Conservation (phyloP, 805 yeast species). For the Cyberlindnera petersonii region DNA sequence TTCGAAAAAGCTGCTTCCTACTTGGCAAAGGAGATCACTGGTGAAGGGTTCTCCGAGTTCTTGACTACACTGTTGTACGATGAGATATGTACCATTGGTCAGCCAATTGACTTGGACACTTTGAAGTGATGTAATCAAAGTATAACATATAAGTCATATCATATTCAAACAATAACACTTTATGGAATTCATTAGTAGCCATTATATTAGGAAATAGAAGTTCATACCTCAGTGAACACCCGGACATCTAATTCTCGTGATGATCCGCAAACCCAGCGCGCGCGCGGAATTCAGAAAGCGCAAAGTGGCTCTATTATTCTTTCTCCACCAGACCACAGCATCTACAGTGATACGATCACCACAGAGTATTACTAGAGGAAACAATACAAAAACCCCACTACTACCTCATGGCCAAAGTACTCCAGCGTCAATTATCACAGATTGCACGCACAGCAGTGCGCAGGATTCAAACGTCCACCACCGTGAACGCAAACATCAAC, state of each 20-base stretch:
- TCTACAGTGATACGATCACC: no score
- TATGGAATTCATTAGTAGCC: background rate
- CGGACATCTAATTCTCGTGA: no score
- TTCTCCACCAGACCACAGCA: no score
- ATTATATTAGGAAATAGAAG: background rate
- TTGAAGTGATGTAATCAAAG: conserved; percentile 13
- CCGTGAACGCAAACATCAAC: background rate
- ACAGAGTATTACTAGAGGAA: no score
- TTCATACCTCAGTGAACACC: background rate
- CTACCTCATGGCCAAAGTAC: conserved; percentile 10
- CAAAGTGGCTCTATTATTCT: no score
- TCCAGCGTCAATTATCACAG: conserved; percentile 5
- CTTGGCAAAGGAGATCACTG: conserved; percentile 67
- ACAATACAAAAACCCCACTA: no score
- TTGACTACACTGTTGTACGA: conserved; percentile 73
- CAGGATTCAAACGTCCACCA: conserved; percentile 1
- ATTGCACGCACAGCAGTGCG: conserved; percentile 11
- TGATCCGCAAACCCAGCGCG: no score
- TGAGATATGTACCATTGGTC: conserved; percentile 39
- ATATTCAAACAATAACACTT: no score
- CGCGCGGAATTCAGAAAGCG: no score
- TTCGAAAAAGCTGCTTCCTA: conserved; percentile 65
- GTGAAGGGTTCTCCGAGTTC: conserved; percentile 69
- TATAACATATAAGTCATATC: no score
- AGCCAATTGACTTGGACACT: conserved; percentile 26